Conservation (phyloP, 1,284 basidiomycete species). For the Lignosus rhinocerotis region DNA sequence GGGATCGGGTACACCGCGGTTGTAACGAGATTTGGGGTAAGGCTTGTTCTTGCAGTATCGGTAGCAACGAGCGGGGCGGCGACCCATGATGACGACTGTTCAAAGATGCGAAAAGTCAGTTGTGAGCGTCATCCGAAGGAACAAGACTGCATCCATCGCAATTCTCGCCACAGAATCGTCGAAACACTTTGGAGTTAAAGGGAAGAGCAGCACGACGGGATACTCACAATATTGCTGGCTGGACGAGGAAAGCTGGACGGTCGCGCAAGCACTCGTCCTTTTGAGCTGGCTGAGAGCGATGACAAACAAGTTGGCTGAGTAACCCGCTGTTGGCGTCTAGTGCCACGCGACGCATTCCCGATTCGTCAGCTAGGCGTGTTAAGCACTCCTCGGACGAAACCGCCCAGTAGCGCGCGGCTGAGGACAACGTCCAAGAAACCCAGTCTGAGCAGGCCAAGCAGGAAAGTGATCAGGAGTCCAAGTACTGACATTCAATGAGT, state of each 20-base stretch:
- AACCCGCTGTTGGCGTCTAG: conserved; percentile 17
- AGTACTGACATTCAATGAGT: too few relatives aligned
- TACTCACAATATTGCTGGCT: conserved; percentile 30
- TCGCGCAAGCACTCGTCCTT: conserved; percentile 23
- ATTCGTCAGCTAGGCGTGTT: too few relatives aligned
- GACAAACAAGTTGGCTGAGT: conserved; percentile 32
- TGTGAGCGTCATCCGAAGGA: conserved; percentile 31
- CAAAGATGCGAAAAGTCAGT: conserved; percentile 5
- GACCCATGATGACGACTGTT: conserved; percentile 67
- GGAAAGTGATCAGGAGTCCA: conserved; percentile 78
- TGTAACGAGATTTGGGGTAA: conserved; percentile 92
- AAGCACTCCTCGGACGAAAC: too few relatives aligned
- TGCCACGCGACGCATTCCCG: too few relatives aligned
- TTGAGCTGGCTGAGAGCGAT: conserved; percentile 29
- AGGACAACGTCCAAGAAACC: conserved; percentile 95
- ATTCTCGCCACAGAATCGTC: conserved; percentile 15
- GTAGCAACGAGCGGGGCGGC: conserved; percentile 95
- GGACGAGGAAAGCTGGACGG: conserved; percentile 22
- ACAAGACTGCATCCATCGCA: conserved; percentile 29
- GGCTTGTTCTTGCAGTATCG: conserved; percentile 99
- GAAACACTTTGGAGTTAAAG: conserved; percentile 9
- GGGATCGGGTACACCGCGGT: conserved; percentile 96
- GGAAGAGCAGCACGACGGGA: conserved; percentile 14
- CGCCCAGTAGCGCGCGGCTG: conserved; percentile 84
- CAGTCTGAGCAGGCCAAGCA: conserved; percentile 85